Base-by-base conservation (phyloP, 2,329 filamentous ascomycete species). In the Aspergillus sp. region DNA sequence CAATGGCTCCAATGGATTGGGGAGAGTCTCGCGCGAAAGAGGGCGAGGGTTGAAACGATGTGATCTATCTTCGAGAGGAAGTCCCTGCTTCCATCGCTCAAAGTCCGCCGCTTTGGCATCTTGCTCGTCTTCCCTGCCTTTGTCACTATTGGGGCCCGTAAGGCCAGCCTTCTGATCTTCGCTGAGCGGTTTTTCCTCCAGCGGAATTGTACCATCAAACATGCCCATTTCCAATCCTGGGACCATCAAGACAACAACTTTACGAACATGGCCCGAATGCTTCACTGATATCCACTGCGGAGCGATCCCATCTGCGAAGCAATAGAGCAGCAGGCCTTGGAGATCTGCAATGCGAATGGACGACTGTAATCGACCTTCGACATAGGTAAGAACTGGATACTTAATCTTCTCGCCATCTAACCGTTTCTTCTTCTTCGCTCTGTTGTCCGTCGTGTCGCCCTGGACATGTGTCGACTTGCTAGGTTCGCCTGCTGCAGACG, bases 201-300 rank as follows among this genome's bases (percentile, higher is more conserved):
- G 47, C 27, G 66, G 52, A 30, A 79, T 67, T 4, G 67, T 70
- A 31, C 79, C 76, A 63, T 86, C 81, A 69, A 97, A 95, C 86
- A 97, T 93, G 49, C 82, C 86, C 58, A 88, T 80, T 61, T 97
- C 91, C 26, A 98, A 70, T 0, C 93, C 93, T 8, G 93, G 93
- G 8, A 96, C 83, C 86, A 96, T 91, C 52, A 98, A 72, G 33
- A 88, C 80, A 28, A 97, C 90, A 28, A 94, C 85, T 68, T 93
- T 94, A 44, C 70, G 69, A 33, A 84, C 73, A 47, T 72, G 69
- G 12, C 65, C 67, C 36, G 76, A 76, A 58, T 82, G 75, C 48
- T 72, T 74, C 45, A 84, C 68, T 28, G 79, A 76, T 11, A 82
- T 75, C 80, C 80, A 84, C 57, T 81, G 78, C n/a, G 81, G 81